phyloP scores from a whole-genome alignment of 2,329 filamentous ascomycete species.

The Cercospora sojina region DNA sequence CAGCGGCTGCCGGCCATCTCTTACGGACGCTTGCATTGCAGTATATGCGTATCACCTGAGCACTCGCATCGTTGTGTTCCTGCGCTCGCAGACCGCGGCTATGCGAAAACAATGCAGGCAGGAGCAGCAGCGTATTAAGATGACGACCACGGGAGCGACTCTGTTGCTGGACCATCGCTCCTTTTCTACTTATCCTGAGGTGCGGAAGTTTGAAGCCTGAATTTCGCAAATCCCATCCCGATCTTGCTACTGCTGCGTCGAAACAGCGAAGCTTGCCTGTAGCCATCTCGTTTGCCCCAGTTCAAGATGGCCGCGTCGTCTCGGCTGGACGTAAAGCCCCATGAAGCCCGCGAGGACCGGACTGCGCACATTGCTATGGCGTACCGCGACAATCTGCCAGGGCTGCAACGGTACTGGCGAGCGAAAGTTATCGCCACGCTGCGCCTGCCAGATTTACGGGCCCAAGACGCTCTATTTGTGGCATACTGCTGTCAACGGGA shows the following conservation, averaged over 20 bases:
- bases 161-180: background rate
- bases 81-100: background rate
- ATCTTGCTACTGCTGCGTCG: background rate
- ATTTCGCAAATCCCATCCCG: background rate
- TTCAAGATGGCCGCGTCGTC: constrained; percentile 2
- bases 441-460: background rate
- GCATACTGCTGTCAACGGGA: background rate
- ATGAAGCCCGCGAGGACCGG: background rate
- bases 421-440: background rate
- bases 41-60: background rate
- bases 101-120: background rate
- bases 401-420: background rate
- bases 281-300: background rate
- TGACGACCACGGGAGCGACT: background rate
- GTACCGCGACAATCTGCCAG: background rate
- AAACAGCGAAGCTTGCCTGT: background rate
- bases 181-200: background rate
- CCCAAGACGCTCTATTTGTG: background rate
- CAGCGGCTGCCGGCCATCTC: background rate
- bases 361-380: background rate
- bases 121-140: background rate
- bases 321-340: constrained; percentile 7
- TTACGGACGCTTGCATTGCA: background rate
- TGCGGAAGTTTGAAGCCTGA: background rate
- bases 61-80: background rate